Evolutionary conservation across 164 flowering plant species (phyloP).

Genomic region (Stephania japonica): DNA sequence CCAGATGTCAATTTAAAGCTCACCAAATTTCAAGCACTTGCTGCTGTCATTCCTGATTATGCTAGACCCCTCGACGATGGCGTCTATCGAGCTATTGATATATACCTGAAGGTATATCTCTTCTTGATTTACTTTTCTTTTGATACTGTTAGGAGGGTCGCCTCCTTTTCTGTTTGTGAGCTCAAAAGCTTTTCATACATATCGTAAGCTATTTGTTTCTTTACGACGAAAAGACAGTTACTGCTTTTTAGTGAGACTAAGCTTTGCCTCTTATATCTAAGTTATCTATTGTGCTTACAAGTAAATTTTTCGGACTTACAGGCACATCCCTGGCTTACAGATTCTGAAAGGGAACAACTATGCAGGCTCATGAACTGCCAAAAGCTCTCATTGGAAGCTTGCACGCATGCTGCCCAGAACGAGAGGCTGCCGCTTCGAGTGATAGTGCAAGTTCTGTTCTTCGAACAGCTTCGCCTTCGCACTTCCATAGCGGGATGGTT

Average conservation of each 20-base stretch:
- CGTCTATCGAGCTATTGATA: conserved; percentile 71
- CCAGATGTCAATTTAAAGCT: conserved; percentile 58
- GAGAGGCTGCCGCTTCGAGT: conserved; percentile 68
- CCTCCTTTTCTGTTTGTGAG: neutral
- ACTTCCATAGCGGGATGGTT: conserved; percentile 62
- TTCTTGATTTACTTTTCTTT: neutral
- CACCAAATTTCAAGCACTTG: conserved; percentile 60
- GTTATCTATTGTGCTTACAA: neutral
- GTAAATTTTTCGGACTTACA: conserved; percentile 12
- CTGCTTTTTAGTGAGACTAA: neutral
- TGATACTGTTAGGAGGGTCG: neutral
- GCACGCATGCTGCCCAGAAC: conserved; percentile 72
- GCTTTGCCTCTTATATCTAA: too few species aligned
- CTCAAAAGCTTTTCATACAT: neutral
- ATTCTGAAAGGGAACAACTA: conserved; percentile 55
- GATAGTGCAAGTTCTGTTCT: conserved; percentile 62
- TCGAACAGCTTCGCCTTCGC: conserved; percentile 59
- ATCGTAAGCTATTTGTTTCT: neutral
- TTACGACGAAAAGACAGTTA: too few species aligned
- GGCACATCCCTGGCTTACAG: conserved; percentile 70
- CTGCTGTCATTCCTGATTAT: conserved; percentile 62
- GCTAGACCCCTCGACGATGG: conserved; percentile 72
- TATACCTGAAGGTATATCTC: conserved; percentile 62
- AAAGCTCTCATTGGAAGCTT: conserved; percentile 63
- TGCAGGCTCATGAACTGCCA: conserved; percentile 67